phyloP scores from a whole-genome alignment of 768 basidiomycete genomes.

The Boletus huronensis region DNA sequence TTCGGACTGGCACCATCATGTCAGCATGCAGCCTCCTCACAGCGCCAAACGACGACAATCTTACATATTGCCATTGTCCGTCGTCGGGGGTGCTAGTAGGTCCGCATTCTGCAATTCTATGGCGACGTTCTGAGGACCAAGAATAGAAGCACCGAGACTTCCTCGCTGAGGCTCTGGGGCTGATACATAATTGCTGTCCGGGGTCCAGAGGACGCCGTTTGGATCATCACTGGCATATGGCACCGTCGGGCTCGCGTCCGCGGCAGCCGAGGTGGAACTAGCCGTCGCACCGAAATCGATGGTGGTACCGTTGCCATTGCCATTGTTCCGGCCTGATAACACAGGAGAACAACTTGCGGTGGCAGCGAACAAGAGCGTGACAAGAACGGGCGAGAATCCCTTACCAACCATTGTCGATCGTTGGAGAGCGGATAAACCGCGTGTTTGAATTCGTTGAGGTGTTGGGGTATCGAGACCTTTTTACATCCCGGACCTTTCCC shows the following conservation, averaged over 20 bases:
- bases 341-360: slow-evolving; percentile 1
- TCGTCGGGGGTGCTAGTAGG: slow-evolving; percentile 52
- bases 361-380: slow-evolving; percentile 2
- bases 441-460: not conserved
- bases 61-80: slow-evolving; percentile 52
- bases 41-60: slow-evolving; percentile 1
- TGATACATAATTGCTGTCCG: slow-evolving; percentile 8
- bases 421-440: not conserved
- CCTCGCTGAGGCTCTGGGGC: slow-evolving; percentile 41
- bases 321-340: not conserved
- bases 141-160: slow-evolving; percentile 40
- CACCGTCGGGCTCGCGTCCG: slow-evolving; percentile 38
- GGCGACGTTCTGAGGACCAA: slow-evolving; percentile 54
- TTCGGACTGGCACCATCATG: slow-evolving; percentile 33
- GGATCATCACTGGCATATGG: slow-evolving; percentile 40
- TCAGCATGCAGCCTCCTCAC: not conserved
- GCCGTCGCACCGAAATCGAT: not conserved
- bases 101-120: slow-evolving; percentile 57
- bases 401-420: slow-evolving; percentile 4
- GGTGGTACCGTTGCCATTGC: not conserved
- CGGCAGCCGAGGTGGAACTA: slow-evolving; percentile 19
- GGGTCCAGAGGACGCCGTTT: slow-evolving; percentile 41
- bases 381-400: not conserved
- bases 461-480: not conserved
- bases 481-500: not conserved